A percentile compares a stretch with the other conserved stretches of the same genome.
These are phyloP conservation scores for Forsythia viridissima DNA, from an alignment of 257 asterid species.

Conservation along the genomic window DNA sequence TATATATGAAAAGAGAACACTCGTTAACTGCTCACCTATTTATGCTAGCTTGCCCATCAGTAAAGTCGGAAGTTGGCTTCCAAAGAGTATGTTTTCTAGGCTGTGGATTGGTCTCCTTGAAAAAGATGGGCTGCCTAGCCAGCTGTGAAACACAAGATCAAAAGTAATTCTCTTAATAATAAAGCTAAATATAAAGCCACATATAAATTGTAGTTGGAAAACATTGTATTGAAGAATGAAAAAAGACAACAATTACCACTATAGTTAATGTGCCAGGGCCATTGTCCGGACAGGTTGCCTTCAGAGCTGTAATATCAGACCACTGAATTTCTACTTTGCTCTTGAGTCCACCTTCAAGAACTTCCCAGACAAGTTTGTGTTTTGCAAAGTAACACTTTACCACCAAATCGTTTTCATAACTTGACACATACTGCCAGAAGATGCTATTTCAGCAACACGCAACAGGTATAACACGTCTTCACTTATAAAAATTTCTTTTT, in stretches of 20 bases:
- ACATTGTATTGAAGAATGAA: not conserved
- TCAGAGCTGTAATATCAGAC: constrained; percentile 73
- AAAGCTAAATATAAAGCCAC: not conserved
- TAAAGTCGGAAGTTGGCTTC: constrained; percentile 78
- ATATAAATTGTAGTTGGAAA: not conserved
- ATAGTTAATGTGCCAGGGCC: constrained; percentile 58
- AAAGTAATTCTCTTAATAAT: not conserved
- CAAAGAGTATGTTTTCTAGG: constrained; percentile 89
- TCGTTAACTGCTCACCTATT: constrained; percentile 45
- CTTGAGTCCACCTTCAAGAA: constrained; percentile 84
- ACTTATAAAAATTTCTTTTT: too few relatives aligned
- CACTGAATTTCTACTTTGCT: constrained; percentile 87
- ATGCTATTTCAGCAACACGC: constrained; percentile 17
- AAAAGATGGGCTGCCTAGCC: constrained; percentile 70
- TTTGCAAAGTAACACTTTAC: constrained; percentile 91
- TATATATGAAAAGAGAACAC: not conserved
- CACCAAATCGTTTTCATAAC: constrained; percentile 84
- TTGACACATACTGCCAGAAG: constrained; percentile 72
- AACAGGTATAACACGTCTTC: not conserved
- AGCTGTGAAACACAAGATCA: constrained; percentile 45
- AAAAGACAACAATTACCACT: constrained; percentile 46
- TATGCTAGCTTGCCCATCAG: constrained; percentile 78
- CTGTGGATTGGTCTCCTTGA: constrained; percentile 80
- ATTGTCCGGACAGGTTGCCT: constrained; percentile 64
- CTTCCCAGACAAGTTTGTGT: constrained; percentile 94